phyloP scores from a whole-genome alignment of 257 asterid genomes.

The Sherardia arvensis region DNA sequence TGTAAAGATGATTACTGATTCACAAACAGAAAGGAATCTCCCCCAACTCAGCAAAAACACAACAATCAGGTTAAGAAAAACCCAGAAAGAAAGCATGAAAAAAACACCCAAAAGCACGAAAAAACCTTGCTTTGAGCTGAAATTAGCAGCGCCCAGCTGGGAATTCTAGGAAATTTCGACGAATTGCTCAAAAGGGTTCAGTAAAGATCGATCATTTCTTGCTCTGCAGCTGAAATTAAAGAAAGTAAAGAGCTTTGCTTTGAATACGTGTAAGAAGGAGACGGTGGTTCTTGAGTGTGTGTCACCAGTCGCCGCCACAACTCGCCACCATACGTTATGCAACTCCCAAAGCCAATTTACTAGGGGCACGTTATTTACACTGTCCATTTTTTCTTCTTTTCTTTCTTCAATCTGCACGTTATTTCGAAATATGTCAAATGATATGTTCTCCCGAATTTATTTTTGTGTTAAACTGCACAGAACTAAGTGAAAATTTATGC shows the following conservation, averaged over 20 bases:
- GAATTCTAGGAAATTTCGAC: constrained; percentile 7
- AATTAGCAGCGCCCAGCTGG: background rate
- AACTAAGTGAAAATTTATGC: too few relatives aligned
- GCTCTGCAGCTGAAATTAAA: background rate
- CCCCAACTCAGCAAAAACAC: background rate
- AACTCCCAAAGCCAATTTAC: background rate
- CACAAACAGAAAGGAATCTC: background rate
- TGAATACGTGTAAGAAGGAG: background rate
- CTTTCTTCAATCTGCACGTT: background rate
- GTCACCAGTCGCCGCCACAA: background rate
- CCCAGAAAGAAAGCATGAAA: background rate
- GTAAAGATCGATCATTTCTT: constrained; percentile 2
- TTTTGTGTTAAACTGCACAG: too few relatives aligned
- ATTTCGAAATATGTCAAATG: background rate
- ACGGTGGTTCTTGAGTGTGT: background rate
- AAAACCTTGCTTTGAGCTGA: background rate
- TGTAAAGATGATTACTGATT: too few relatives aligned
- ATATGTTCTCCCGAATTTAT: too few relatives aligned
- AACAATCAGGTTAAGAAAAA: background rate
- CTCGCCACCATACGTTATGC: background rate
- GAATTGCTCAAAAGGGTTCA: constrained; percentile 6
- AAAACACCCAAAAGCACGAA: background rate
- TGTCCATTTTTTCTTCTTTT: background rate
- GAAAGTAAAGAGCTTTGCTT: background rate
- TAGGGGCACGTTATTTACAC: background rate